Base-by-base conservation (phyloP, 345 rosid species). In the Aquilaria yunnanensis region DNA sequence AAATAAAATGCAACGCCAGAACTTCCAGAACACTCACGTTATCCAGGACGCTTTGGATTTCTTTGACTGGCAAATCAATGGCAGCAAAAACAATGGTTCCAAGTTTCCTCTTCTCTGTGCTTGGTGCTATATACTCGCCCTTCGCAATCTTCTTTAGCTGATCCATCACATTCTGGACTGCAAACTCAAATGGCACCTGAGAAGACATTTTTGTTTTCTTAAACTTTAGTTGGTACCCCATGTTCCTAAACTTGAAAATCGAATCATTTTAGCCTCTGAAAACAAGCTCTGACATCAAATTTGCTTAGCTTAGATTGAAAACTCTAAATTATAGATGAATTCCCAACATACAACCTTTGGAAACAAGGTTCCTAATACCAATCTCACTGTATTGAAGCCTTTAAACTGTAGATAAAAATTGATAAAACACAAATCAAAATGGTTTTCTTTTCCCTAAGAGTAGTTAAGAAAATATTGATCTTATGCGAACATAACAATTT, bases 41-140 rank as follows among this genome's bases (percentile, higher is more conserved):
- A n/a, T 75, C 76, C 41, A 94, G 88, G 67, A 86, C 75, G 58
- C 62, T 67, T 52, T 54, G 77, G 62, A 90, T 72, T 62, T 85
- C 86, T 51, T 68, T 51, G 52, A 65, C 77, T 34, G 89, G 95
- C 48, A 94, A 72, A 77, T 74, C 76, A 69, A 86, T 83, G 70
- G 97, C 97, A 51, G 95, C 99, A 43, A 82, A 94, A 66, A 78
- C 85, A 69, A 86, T 85, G 50, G 79, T 65, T 51, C 95, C 95
- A 5, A 78, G 69, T 69, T 80, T 86, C 79, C 83, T 77, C 79
- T 72, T 90, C 79, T 73, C 95, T 23, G 78, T 63, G 67, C 80
- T 76, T 45, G 90, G 96, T 41, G 83, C 63, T 50, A 12, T 67
- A 78, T 85, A 87, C 57, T 88, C 95, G 63, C 92, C 95, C 64